Conservation (phyloP, 441 rosid genomes). For the Cnidoscolus chayamansa region DNA sequence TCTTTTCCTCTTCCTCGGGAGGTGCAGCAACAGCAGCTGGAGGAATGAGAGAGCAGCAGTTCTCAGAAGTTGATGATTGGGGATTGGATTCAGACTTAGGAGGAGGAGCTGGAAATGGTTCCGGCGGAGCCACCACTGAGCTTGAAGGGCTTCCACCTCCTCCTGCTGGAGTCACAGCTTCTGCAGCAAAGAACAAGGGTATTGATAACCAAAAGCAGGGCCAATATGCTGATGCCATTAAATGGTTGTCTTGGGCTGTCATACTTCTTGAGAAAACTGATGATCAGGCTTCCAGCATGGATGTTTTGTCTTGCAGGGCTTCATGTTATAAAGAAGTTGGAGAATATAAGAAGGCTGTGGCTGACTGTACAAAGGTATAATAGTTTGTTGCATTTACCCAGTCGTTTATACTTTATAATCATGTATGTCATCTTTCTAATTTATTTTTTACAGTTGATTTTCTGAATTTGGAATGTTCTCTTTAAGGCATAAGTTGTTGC, state of each 20-base stretch:
- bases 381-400: conserved; percentile 3
- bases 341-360: conserved; percentile 95
- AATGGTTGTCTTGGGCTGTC: conserved; percentile 97
- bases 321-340: conserved; percentile 98
- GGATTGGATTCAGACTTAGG: conserved; percentile 67
- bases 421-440: background rate
- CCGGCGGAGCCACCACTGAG: conserved; percentile 70
- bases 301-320: conserved; percentile 79
- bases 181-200: conserved; percentile 78
- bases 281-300: conserved; percentile 44
- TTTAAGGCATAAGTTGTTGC: no score
- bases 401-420: background rate
- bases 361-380: conserved; percentile 88
- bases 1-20: conserved; percentile 49
- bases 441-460: background rate
- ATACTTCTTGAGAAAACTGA: conserved; percentile 69
- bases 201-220: conserved; percentile 84
- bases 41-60: conserved; percentile 44
- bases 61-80: conserved; percentile 68
- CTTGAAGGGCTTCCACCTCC: conserved; percentile 96
- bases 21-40: conserved; percentile 37
- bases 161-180: conserved; percentile 73
- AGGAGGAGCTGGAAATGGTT: conserved; percentile 55
- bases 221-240: conserved; percentile 96
- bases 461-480: background rate